Evolutionary conservation across 495 filamentous ascomycete genomes (phyloP).

Genomic region (Penicillium ochrochloron): DNA sequence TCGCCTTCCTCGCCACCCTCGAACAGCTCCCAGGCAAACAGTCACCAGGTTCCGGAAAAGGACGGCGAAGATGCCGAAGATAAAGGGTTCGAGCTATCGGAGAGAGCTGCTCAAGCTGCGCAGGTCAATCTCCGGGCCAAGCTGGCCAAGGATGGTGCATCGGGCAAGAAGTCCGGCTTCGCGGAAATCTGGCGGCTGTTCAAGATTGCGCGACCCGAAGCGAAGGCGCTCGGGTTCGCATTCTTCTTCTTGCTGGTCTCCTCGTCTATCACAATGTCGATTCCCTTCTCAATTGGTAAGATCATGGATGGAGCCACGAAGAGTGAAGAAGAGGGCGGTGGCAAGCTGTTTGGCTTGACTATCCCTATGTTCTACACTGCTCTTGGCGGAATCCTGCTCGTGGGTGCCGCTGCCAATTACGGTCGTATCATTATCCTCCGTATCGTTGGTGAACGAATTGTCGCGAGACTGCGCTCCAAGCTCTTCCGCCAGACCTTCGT

Average conservation of each 20-base stretch:
- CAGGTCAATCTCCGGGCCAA: slow-evolving; percentile 88
- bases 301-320: slow-evolving; percentile 87
- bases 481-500: slow-evolving; percentile 89
- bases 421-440: slow-evolving; percentile 89
- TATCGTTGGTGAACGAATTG: slow-evolving; percentile 95
- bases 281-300: slow-evolving; percentile 94
- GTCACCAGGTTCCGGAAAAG: slow-evolving; percentile 25
- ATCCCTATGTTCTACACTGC: slow-evolving; percentile 78
- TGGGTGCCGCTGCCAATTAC: slow-evolving; percentile 88
- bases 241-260: slow-evolving; percentile 85
- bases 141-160: slow-evolving; percentile 75
- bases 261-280: slow-evolving; percentile 88
- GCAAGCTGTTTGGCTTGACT: slow-evolving; percentile 71
- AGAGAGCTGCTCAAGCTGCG: slow-evolving; percentile 84
- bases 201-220: slow-evolving; percentile 85
- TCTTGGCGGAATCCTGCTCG: slow-evolving; percentile 67
- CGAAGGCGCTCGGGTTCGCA: slow-evolving; percentile 74
- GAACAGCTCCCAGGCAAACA: slow-evolving; percentile 16
- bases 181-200: slow-evolving; percentile 84
- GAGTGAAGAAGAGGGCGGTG: slow-evolving; percentile 50
- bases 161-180: slow-evolving; percentile 66
- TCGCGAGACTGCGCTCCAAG: slow-evolving; percentile 83
- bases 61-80: slow-evolving; percentile 51
- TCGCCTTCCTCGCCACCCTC: slow-evolving; percentile 17
- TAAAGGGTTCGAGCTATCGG: slow-evolving; percentile 67